A percentile compares a stretch with the other conserved stretches of the same genome.
These are phyloP conservation scores for Globisporangium echinulatum DNA, from an alignment of 352 stramenopile genomes.

Conservation along the genomic window DNA sequence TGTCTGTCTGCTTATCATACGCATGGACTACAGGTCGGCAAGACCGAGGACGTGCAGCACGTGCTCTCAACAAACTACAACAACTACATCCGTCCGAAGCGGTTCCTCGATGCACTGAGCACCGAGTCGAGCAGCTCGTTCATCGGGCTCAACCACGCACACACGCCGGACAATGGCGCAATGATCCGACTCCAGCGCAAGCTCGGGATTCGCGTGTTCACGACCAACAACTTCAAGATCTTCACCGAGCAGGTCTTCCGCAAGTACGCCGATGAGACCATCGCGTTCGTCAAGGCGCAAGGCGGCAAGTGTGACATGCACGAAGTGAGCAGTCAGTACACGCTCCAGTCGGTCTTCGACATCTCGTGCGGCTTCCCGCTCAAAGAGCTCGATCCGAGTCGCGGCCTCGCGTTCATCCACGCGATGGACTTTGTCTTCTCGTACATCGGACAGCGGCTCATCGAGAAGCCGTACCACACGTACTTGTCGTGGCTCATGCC, in stretches of 20 bases:
- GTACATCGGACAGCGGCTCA: conserved; percentile 34
- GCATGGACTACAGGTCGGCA: conserved; percentile 30
- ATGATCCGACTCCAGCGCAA: conserved; percentile 72
- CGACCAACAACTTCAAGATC: conserved; percentile 49
- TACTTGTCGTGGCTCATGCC: conserved; percentile 68
- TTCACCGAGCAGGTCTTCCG: conserved; percentile 41
- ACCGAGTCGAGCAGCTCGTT: conserved; percentile 50
- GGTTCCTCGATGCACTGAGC: conserved; percentile 58
- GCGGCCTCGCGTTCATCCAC: conserved; percentile 23
- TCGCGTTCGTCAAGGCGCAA: conserved; percentile 8
- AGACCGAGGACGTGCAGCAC: conserved; percentile 54
- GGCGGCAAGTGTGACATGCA: conserved; percentile 33
- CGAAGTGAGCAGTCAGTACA: conserved; percentile 38
- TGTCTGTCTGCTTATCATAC: too few relatives aligned
- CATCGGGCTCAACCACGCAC: conserved; percentile 57
- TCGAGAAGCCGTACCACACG: conserved; percentile 63
- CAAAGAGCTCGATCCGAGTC: conserved; percentile 20
- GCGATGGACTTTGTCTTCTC: conserved; percentile 49
- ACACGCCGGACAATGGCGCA: conserved; percentile 43
- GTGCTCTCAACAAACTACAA: conserved; percentile 50
- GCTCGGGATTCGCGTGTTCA: conserved; percentile 84
- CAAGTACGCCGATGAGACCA: conserved; percentile 26
- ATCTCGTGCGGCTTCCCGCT: conserved; percentile 43
- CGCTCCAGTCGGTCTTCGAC: conserved; percentile 47
- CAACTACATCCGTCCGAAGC: conserved; percentile 67